A percentile compares a stretch with the other conserved stretches of the same genome.
These are phyloP conservation scores for Chenopodium album DNA, from an alignment of 148 eudicot genomes.

Conservation along the genomic window DNA sequence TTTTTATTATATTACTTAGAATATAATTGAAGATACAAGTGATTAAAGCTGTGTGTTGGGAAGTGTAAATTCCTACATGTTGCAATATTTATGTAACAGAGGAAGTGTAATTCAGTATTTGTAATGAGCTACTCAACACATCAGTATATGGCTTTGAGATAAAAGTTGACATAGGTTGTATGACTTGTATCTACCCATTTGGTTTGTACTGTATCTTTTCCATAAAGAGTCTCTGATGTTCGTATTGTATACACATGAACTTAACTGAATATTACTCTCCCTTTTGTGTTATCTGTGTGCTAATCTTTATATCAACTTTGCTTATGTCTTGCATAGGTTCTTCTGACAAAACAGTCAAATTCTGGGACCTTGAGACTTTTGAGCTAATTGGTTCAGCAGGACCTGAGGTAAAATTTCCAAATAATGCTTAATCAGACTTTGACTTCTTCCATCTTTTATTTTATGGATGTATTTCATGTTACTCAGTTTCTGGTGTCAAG, in stretches of 20 bases:
- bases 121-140: background rate
- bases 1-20: no score
- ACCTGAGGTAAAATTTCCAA: slow-evolving; percentile 64
- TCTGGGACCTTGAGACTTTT: slow-evolving; percentile 99
- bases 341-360: slow-evolving; percentile 89
- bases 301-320: slow-evolving; percentile 5
- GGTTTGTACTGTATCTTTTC: background rate
- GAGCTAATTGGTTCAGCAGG: slow-evolving; percentile 97
- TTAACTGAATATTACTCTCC: background rate
- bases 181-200: background rate
- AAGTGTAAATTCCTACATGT: no score
- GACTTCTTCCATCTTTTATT: slow-evolving; percentile 4
- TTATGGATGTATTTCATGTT: background rate
- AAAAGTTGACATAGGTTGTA: background rate
- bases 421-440: slow-evolving; percentile 10
- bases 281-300: background rate
- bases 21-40: no score
- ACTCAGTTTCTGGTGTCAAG: background rate
- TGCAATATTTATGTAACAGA: no score
- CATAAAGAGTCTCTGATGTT: background rate
- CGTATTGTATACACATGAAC: no score
- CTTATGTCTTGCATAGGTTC: slow-evolving; percentile 49
- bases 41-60: no score
- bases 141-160: background rate
- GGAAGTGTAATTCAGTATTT: no score